Percentiles rank a stretch among this genome's conserved stretches.
Conservation (phyloP, 495 filamentous ascomycete species). For the Cudoniella acicularis region DNA sequence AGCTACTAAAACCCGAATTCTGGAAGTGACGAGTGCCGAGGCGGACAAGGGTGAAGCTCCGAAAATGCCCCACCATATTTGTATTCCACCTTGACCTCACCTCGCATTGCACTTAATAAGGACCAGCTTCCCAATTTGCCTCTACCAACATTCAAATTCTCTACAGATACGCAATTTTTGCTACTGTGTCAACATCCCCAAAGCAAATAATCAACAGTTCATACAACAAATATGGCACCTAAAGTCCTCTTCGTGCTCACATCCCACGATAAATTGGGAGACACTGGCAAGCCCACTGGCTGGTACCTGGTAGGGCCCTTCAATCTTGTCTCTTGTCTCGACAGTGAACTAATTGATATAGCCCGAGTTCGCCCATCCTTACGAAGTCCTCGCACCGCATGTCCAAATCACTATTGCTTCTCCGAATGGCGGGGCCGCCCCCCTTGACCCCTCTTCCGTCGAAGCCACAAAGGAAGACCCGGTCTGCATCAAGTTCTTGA, state of each 20-base stretch:
- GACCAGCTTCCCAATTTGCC: background rate
- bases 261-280: conserved; percentile 51
- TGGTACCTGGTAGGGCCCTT: conserved; percentile 56
- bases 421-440: conserved; percentile 62
- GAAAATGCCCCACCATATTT: background rate
- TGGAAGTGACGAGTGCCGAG: background rate
- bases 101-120: background rate
- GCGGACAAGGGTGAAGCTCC: background rate
- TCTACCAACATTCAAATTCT: too few species aligned
- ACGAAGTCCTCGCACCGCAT: conserved; percentile 53
- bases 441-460: conserved; percentile 63
- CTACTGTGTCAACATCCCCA: background rate
- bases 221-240: conserved; percentile 26
- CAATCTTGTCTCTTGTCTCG: conserved; percentile 9
- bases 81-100: background rate
- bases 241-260: conserved; percentile 69
- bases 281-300: conserved; percentile 53
- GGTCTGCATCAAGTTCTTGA: conserved; percentile 47
- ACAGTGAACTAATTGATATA: conserved; percentile 20
- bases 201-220: background rate
- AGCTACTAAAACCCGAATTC: background rate
- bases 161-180: background rate
- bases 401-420: conserved; percentile 59
- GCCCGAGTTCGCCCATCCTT: conserved; percentile 72
- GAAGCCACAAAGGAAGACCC: conserved; percentile 55